Evolutionary conservation across 495 filamentous ascomycete genomes (phyloP).

Genomic region (Penicillium odoratum): DNA sequence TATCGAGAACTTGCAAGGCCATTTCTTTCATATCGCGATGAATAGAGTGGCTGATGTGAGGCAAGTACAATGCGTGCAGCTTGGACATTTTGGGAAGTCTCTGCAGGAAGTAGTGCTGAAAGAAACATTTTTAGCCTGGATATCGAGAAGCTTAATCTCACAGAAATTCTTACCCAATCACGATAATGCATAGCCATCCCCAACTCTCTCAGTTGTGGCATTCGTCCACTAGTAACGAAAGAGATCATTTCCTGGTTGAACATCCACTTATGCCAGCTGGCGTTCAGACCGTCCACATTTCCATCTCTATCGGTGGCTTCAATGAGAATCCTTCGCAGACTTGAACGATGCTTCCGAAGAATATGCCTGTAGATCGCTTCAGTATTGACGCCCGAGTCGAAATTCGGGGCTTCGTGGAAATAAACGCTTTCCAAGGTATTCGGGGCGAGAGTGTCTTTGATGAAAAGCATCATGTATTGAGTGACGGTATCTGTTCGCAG

Average conservation of each 20-base stretch:
- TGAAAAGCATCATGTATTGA: constrained; percentile 71
- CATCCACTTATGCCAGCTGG: constrained; percentile 73
- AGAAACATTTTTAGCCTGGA: constrained; percentile 10
- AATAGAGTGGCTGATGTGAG: constrained; percentile 67
- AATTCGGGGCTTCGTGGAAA: constrained; percentile 68
- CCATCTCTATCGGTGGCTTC: constrained; percentile 62
- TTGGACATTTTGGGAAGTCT: constrained; percentile 73
- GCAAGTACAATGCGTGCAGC: constrained; percentile 76
- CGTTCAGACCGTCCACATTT: constrained; percentile 31
- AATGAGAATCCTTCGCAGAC: constrained; percentile 75
- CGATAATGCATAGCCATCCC: constrained; percentile 75
- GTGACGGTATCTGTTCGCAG: constrained; percentile 86
- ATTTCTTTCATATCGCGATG: constrained; percentile 65
- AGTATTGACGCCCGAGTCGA: constrained; percentile 61
- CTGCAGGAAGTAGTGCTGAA: constrained; percentile 84
- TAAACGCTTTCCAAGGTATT: constrained; percentile 84
- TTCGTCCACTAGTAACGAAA: constrained; percentile 81
- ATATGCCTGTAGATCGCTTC: constrained; percentile 75
- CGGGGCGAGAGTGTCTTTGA: constrained; percentile 82
- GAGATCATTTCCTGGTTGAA: constrained; percentile 69
- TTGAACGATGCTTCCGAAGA: constrained; percentile 68
- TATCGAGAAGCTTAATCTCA: neutral
- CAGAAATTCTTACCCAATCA: constrained; percentile 72
- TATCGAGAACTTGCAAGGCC: constrained; percentile 80
- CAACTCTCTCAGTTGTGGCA: constrained; percentile 74